Conservation (phyloP, 2,329 filamentous ascomycete genomes). For the Claviceps sp. region DNA sequence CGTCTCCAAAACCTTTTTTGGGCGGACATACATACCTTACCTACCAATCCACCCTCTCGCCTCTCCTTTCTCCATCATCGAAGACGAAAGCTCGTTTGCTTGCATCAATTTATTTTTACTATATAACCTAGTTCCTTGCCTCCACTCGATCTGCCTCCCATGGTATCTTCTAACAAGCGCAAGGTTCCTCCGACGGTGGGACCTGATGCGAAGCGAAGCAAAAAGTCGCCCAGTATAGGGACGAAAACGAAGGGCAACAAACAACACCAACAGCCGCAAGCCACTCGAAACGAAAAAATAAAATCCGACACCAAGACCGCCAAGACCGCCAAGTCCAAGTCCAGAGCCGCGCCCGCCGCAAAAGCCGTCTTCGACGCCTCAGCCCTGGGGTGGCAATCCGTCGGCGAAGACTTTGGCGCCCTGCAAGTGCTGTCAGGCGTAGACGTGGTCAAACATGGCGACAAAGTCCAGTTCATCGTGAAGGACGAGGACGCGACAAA, state of each 20-base stretch:
- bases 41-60: no score
- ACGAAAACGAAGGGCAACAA: slow-evolving; percentile 1
- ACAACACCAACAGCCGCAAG: not conserved
- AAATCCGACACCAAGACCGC: not conserved
- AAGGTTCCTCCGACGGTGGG: slow-evolving; percentile 21
- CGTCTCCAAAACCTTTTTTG: no score
- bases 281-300: not conserved
- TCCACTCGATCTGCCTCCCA: slow-evolving; percentile 7
- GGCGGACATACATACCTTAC: no score
- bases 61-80: no score
- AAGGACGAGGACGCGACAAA: slow-evolving; percentile 11
- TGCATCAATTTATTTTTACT: not conserved
- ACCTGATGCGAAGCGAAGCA: slow-evolving; percentile 24
- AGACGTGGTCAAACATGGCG: slow-evolving; percentile 59
- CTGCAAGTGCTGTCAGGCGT: slow-evolving; percentile 88
- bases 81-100: no score
- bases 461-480: slow-evolving; percentile 43
- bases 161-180: slow-evolving; percentile 24
- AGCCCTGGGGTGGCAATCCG: slow-evolving; percentile 50
- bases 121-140: not conserved
- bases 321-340: not conserved
- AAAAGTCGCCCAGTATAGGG: slow-evolving; percentile 12
- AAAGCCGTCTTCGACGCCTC: slow-evolving; percentile 27
- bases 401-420: slow-evolving; percentile 88
- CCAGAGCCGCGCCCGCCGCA: slow-evolving; percentile 9